Percentiles rank a stretch among this genome's conserved stretches.
These are phyloP conservation scores for Lachnum nothofagi DNA, from an alignment of 2,329 filamentous ascomycete species.

Conservation along the genomic window DNA sequence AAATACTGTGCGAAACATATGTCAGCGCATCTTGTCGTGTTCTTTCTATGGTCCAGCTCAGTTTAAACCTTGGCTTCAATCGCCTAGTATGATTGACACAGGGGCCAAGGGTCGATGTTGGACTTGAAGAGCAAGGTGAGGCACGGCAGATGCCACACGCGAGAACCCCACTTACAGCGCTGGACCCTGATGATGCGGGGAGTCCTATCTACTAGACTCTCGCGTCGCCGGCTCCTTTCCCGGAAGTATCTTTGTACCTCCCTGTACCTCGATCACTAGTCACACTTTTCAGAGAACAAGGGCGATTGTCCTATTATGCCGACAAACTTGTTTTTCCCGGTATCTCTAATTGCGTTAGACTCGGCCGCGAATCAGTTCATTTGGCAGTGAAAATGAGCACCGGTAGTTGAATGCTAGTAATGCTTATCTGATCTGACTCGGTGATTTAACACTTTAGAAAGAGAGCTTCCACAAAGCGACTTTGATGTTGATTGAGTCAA, in stretches of 20 bases:
- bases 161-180: background rate
- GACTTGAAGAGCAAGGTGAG: background rate
- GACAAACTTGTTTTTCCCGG: background rate
- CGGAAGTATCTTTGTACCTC: background rate
- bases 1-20: background rate
- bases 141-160: background rate
- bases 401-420: background rate
- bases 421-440: background rate
- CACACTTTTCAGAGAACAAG: background rate
- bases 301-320: too few relatives aligned
- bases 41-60: background rate
- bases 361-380: background rate
- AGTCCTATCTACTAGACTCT: background rate
- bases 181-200: background rate
- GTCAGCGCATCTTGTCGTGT: too few relatives aligned
- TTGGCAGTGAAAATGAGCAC: background rate
- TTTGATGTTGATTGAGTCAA: too few relatives aligned
- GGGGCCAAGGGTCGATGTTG: background rate
- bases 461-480: background rate
- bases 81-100: background rate
- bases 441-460: background rate
- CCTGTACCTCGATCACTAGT: background rate
- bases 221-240: background rate
- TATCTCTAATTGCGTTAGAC: background rate
- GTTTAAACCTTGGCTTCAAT: background rate